Evolutionary conservation across 108 stramenopile species (phyloP), one percentile per base, ranked within the genome.

Genomic region (Cyclotella distinguenda): DNA sequence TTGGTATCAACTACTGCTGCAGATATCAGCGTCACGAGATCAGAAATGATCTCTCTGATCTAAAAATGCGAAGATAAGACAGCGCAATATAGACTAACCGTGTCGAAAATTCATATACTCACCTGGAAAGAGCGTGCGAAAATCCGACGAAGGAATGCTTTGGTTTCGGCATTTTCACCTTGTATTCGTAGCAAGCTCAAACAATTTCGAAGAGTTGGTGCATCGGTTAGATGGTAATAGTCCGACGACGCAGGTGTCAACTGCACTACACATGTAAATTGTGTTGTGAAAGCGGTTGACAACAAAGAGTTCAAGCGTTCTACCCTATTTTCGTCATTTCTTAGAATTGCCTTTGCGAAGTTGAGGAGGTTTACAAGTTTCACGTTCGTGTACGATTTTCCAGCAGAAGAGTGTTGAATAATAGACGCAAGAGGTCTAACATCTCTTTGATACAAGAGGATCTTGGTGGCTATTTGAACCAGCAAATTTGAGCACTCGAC

Each of bases 341-440:
- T 11, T 45, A 76, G 8, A 13, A 76, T 51, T 10, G 46, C 35
- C 30, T 49, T 64, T 11, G 74, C 61, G 51, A 62, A 42, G 11
- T 63, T 36, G 27, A 26, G 18, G 21, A 75, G 59, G 36, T 22
- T 26, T 35, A 56, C 56, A 38, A 34, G 5, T 25, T 60, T 57
- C 9, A 45, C 54, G 32, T 68, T 67, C 16, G 32, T 22, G 22
- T 32, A 49, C 3, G 31, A 2, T 4, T 45, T 44, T 43, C 39
- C 25, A 1, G 40, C 28, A 27, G 46, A 16, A n/a, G 55, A 19
- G 43, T 63, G 54, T 1, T 45, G 22, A 47, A 84, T 64, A 0
- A 84, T 36, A 28, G 81, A 58, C 31, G 84, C 80, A 11, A 84
- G 52, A 15, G 74, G 74, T 30, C 33, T 48, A 33, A 78, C 78